phyloP scores from a whole-genome alignment of 1,139 yeast genomes.

The Sugiyamaella xylanicola region DNA sequence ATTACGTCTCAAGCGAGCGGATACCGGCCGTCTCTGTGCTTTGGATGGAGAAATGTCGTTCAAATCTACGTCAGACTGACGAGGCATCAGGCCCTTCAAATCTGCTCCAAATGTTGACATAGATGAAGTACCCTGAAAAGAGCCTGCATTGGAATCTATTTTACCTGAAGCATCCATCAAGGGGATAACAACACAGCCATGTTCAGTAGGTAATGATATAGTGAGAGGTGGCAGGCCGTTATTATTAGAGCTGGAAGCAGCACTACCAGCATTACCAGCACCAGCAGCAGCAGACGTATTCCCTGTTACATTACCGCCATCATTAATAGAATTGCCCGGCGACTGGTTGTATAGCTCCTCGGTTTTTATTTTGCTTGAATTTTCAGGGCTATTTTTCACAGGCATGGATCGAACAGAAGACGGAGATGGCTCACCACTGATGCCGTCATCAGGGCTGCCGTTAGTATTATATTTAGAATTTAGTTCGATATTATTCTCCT shows the following conservation, averaged over 20 bases:
- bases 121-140: constrained; percentile 27
- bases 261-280: not conserved
- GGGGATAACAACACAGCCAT: constrained; percentile 19
- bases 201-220: constrained; percentile 15
- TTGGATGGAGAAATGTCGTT: constrained; percentile 16
- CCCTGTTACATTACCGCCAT: not conserved
- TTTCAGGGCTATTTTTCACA: constrained; percentile 9
- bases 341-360: not conserved
- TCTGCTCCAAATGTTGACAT: constrained; percentile 31
- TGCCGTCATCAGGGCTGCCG: not conserved
- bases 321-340: not conserved
- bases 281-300: not conserved
- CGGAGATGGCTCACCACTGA: constrained; percentile 10
- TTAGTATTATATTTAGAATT: not conserved
- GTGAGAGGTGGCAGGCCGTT: not conserved
- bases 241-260: not conserved
- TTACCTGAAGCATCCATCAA: constrained; percentile 16
- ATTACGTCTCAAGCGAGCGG: constrained; percentile 12
- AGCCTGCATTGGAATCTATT: constrained; percentile 13
- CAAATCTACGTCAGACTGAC: constrained; percentile 26
- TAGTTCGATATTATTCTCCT: not conserved
- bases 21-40: constrained; percentile 8
- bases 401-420: constrained; percentile 1
- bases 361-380: not conserved
- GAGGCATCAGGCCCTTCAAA: constrained; percentile 29